These are phyloP conservation scores for Arthrinium puccinioides DNA, from an alignment of 2,329 filamentous ascomycete genomes.

Conservation along the genomic window DNA sequence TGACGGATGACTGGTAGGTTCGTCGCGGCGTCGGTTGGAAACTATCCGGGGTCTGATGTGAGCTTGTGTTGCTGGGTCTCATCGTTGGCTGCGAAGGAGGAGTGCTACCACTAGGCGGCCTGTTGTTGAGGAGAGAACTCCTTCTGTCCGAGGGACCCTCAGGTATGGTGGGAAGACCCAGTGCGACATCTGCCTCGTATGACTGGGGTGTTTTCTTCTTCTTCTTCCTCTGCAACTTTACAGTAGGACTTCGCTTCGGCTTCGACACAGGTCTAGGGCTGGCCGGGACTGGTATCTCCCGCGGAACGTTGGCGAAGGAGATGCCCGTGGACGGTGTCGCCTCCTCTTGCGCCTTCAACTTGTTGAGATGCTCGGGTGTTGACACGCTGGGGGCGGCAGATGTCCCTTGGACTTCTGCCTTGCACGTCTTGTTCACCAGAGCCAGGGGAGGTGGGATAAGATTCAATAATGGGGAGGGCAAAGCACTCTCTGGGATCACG, in stretches of 20 bases:
- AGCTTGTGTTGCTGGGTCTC: constrained; percentile 27
- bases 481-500: constrained; percentile 31
- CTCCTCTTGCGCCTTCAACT: constrained; percentile 31
- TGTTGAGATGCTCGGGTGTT: constrained; percentile 26
- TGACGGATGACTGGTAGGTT: constrained; percentile 47
- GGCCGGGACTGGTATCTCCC: constrained; percentile 8
- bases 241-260: constrained; percentile 26
- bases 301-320: constrained; percentile 1
- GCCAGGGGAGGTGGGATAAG: constrained; percentile 17
- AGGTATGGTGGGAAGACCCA: constrained; percentile 42
- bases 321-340: constrained; percentile 15
- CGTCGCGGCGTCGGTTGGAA: constrained; percentile 32
- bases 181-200: constrained; percentile 24
- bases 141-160: constrained; percentile 40
- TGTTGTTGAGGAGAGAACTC: constrained; percentile 24
- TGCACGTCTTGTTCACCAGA: constrained; percentile 11
- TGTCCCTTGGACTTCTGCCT: constrained; percentile 13
- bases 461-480: constrained; percentile 11
- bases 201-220: constrained; percentile 20
- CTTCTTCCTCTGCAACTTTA: constrained; percentile 43
- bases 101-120: constrained; percentile 12
- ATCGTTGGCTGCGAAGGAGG: too few relatives aligned
- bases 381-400: constrained; percentile 16
- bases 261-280: constrained; percentile 14
- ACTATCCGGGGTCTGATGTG: constrained; percentile 35